Conservation (phyloP, 768 basidiomycete genomes). For the Sistotremastrum suecicum region DNA sequence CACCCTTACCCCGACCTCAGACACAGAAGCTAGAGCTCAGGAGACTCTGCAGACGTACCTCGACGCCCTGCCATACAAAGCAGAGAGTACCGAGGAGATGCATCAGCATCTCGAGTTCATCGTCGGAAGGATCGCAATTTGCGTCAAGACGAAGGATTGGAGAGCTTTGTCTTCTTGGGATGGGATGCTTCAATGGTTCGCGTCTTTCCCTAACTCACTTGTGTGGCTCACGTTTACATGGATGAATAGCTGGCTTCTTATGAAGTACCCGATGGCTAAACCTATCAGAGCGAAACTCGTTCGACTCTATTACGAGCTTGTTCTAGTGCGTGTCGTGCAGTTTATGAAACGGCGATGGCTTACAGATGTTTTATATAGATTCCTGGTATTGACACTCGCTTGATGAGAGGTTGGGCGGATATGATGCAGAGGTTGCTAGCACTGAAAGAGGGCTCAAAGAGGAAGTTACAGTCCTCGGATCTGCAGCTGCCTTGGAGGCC, state of each 20-base stretch:
- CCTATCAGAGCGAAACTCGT: slow-evolving; percentile 59
- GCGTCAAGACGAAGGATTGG: slow-evolving; percentile 69
- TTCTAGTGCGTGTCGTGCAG: slow-evolving; percentile 24
- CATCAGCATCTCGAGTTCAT: slow-evolving; percentile 53
- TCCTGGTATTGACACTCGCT: slow-evolving; percentile 61
- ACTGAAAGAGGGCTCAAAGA: slow-evolving; percentile 47
- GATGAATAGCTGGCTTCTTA: slow-evolving; percentile 52
- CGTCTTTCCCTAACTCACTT: slow-evolving; percentile 2
- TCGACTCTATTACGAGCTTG: slow-evolving; percentile 66
- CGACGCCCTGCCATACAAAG: slow-evolving; percentile 55
- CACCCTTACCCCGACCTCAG: background rate
- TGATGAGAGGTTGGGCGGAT: slow-evolving; percentile 63
- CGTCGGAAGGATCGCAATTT: slow-evolving; percentile 51
- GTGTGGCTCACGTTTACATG: background rate
- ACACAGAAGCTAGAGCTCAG: background rate
- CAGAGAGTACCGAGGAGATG: slow-evolving; percentile 63
- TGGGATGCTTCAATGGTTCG: slow-evolving; percentile 63
- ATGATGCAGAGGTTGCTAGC: slow-evolving; percentile 61
- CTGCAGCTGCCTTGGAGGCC: slow-evolving; percentile 61
- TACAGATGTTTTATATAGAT: too few species aligned
- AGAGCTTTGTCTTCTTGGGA: slow-evolving; percentile 63
- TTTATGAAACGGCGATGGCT: too few species aligned
- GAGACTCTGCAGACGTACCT: slow-evolving; percentile 48
- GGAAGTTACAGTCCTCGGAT: slow-evolving; percentile 54
- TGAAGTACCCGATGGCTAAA: slow-evolving; percentile 67